Percentiles rank a stretch among this genome's conserved stretches.
phyloP scores from a whole-genome alignment of 139 green algal genomes.

The Astrephomene gubernaculifera region DNA sequence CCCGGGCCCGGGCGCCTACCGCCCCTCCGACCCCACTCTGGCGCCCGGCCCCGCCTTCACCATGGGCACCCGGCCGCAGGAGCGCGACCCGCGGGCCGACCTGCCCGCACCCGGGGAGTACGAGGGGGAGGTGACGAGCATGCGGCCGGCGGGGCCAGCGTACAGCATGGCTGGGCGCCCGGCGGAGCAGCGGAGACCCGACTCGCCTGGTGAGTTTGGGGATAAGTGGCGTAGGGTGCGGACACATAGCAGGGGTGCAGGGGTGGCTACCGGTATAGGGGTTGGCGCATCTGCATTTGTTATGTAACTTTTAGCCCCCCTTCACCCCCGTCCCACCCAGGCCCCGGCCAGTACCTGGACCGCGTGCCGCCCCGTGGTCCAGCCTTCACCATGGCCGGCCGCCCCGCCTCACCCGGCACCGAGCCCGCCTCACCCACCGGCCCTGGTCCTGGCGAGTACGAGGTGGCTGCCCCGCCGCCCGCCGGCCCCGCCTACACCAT shows the following conservation, averaged over 20 bases:
- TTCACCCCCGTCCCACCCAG: slow-evolving; percentile 5
- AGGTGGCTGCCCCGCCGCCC: background rate
- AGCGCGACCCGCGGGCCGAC: background rate
- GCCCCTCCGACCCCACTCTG: background rate
- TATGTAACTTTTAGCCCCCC: background rate
- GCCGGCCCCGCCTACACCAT: slow-evolving; percentile 31
- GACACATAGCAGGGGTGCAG: background rate
- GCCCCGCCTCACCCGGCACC: slow-evolving; percentile 1
- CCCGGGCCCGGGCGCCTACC: slow-evolving; percentile 47
- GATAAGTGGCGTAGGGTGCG: background rate
- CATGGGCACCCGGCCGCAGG: slow-evolving; percentile 32
- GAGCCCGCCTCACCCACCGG: background rate
- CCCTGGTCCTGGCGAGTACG: slow-evolving; percentile 21
- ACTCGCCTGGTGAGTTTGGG: background rate
- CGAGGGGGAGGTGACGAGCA: background rate
- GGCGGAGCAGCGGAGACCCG: background rate
- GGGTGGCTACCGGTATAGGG: background rate
- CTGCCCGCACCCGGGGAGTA: slow-evolving; percentile 53
- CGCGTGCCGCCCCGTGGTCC: background rate
- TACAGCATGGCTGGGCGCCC: slow-evolving; percentile 30
- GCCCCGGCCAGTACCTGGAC: slow-evolving; percentile 43
- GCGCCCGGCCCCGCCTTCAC: slow-evolving; percentile 51
- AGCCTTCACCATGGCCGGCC: slow-evolving; percentile 45
- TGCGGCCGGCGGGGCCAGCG: slow-evolving; percentile 16
- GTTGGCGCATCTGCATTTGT: background rate